Conservation (phyloP, 345 rosid species). For the Salix udensis region DNA sequence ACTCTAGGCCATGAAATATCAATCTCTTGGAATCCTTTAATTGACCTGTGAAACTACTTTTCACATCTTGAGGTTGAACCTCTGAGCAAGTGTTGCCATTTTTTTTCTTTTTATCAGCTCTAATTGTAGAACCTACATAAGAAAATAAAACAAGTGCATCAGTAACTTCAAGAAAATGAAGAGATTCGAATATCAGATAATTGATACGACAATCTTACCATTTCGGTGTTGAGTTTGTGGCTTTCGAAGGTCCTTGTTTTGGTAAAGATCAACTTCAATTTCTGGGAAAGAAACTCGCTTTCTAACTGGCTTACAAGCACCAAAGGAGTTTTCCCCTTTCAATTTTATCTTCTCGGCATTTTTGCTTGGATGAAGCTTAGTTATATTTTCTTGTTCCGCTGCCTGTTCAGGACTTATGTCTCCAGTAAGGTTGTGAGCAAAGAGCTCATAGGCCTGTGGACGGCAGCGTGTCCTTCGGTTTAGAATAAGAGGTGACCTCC, state of each 20-base stretch:
- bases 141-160: neutral
- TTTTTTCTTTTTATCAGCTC: conserved; percentile 28
- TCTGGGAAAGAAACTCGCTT: conserved; percentile 45
- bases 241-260: conserved; percentile 18
- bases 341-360: conserved; percentile 18
- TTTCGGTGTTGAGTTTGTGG: conserved; percentile 12
- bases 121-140: conserved; percentile 20
- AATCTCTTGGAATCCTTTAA: conserved; percentile 20
- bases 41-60: conserved; percentile 14
- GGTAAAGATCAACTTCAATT: conserved; percentile 23
- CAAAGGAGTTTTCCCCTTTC: neutral
- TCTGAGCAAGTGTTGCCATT: conserved; percentile 15
- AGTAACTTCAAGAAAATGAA: neutral
- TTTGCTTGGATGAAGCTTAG: conserved; percentile 14
- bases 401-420: conserved; percentile 17
- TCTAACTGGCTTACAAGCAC: conserved; percentile 16
- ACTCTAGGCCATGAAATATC: conserved; percentile 44
- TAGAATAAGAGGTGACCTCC: conserved; percentile 29
- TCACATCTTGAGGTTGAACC: conserved; percentile 18
- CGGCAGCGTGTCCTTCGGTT: conserved; percentile 22
- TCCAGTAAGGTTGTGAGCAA: conserved; percentile 10
- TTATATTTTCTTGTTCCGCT: conserved; percentile 22
- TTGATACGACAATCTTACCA: conserved; percentile 20
- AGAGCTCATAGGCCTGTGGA: conserved; percentile 28
- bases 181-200: neutral